A percentile compares a stretch with the other conserved stretches of the same genome.
These are phyloP conservation scores for Linanthus parryae DNA, from an alignment of 148 eudicot species.

Conservation along the genomic window DNA sequence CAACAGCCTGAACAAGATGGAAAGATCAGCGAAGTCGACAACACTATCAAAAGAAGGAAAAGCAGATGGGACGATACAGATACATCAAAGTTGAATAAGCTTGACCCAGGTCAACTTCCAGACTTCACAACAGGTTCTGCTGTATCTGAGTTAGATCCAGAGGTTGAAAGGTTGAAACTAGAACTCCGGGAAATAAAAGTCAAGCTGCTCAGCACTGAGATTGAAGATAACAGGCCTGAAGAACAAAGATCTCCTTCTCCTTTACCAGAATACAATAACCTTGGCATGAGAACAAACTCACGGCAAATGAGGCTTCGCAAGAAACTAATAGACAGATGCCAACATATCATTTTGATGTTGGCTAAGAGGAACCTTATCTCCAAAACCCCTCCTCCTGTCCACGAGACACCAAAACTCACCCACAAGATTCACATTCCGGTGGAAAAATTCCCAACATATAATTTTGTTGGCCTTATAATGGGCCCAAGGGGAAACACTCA, in stretches of 20 bases:
- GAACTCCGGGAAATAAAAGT: slow-evolving; percentile 15
- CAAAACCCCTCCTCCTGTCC: slow-evolving; percentile 11
- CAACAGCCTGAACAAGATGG: slow-evolving; percentile 13
- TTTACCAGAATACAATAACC: slow-evolving; percentile 16
- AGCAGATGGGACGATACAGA: slow-evolving; percentile 23
- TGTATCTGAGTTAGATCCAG: slow-evolving; percentile 14
- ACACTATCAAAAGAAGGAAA: slow-evolving; percentile 15
- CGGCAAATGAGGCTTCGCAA: slow-evolving; percentile 10
- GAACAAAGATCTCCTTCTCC: slow-evolving; percentile 27
- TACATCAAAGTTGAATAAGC: slow-evolving; percentile 4
- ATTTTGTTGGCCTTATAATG: slow-evolving; percentile 33
- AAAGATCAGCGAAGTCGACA: slow-evolving; percentile 2
- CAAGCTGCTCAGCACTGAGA: slow-evolving; percentile 17
- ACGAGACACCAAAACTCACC: slow-evolving; percentile 11
- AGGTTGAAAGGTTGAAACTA: slow-evolving; percentile 13
- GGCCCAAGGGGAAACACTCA: slow-evolving; percentile 42
- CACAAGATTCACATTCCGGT: slow-evolving; percentile 30
- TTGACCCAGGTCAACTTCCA: slow-evolving; percentile 11
- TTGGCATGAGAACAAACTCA: slow-evolving; percentile 15
- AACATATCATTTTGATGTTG: slow-evolving; percentile 16
- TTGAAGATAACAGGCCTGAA: slow-evolving; percentile 15
- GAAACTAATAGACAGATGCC: slow-evolving; percentile 12
- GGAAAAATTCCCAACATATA: slow-evolving; percentile 30
- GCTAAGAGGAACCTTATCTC: slow-evolving; percentile 15
- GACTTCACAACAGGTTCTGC: slow-evolving; percentile 1